phyloP scores from a whole-genome alignment of 1,139 yeast species.

The Candida neerlandica region DNA sequence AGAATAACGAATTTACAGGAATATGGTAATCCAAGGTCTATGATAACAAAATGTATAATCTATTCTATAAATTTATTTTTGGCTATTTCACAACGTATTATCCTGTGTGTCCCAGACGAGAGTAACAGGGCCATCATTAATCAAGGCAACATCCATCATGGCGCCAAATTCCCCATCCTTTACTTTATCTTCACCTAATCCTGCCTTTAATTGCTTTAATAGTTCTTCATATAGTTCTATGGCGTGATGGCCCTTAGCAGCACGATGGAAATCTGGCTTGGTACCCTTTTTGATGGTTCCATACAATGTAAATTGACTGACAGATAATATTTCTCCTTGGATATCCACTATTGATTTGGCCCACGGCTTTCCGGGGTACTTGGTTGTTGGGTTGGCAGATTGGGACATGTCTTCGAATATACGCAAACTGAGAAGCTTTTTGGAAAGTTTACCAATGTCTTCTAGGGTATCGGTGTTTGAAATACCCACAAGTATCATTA shows the following conservation, averaged over 20 bases:
- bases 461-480: slow-evolving; percentile 72
- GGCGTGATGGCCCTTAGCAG: slow-evolving; percentile 83
- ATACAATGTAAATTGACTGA: slow-evolving; percentile 87
- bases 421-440: slow-evolving; percentile 63
- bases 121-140: slow-evolving; percentile 86
- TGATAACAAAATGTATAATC: background rate
- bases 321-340: slow-evolving; percentile 39
- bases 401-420: slow-evolving; percentile 63
- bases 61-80: background rate
- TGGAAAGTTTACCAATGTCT: slow-evolving; percentile 70
- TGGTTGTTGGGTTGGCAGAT: slow-evolving; percentile 37
- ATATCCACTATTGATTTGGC: slow-evolving; percentile 40
- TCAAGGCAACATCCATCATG: slow-evolving; percentile 89
- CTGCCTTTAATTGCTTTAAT: slow-evolving; percentile 47
- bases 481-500: slow-evolving; percentile 82
- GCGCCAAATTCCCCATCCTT: slow-evolving; percentile 93
- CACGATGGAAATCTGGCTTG: slow-evolving; percentile 90
- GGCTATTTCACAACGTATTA: slow-evolving; percentile 13
- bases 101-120: slow-evolving; percentile 68
- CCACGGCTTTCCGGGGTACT: slow-evolving; percentile 66
- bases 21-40: slow-evolving; percentile 13
- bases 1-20: slow-evolving; percentile 15
- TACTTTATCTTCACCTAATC: slow-evolving; percentile 64
- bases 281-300: slow-evolving; percentile 87
- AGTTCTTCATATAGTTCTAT: slow-evolving; percentile 66